A percentile compares a stretch with the other conserved stretches of the same genome.
Evolutionary conservation across 1,139 yeast genomes (phyloP).

Genomic region (Hemisphaericaspora subhashii): DNA sequence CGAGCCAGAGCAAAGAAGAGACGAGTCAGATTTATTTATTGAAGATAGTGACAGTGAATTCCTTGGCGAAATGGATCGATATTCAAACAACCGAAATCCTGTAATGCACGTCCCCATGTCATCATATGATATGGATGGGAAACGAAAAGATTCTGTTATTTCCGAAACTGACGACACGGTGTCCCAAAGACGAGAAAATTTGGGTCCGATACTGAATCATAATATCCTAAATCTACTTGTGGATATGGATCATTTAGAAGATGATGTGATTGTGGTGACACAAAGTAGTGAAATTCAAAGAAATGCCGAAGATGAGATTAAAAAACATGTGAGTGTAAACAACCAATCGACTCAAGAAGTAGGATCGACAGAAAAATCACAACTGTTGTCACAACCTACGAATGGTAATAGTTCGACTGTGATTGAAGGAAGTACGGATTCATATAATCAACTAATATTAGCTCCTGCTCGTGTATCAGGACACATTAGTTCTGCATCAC

Average conservation of each 20-base stretch:
- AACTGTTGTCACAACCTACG: not conserved
- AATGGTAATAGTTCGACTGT: not conserved
- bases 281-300: not conserved
- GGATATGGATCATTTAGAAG: not conserved
- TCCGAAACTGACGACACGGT: not conserved
- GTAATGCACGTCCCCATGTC: not conserved
- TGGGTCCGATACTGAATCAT: too few relatives aligned
- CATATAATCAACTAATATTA: too few relatives aligned
- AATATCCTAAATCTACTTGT: not conserved
- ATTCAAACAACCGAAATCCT: not conserved
- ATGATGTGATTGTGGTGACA: not conserved
- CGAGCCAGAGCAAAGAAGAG: not conserved
- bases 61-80: slow-evolving; percentile 9
- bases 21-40: slow-evolving; percentile 1
- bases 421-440: too few relatives aligned
- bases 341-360: not conserved
- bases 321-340: not conserved
- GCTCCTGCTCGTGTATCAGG: too few relatives aligned
- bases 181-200: too few relatives aligned
- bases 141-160: not conserved
- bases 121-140: not conserved
- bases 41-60: slow-evolving; percentile 13
- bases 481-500: too few relatives aligned
- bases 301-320: not conserved
- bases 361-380: not conserved